phyloP scores from a whole-genome alignment of 2,329 filamentous ascomycete species.

The Beauveria sp. region DNA sequence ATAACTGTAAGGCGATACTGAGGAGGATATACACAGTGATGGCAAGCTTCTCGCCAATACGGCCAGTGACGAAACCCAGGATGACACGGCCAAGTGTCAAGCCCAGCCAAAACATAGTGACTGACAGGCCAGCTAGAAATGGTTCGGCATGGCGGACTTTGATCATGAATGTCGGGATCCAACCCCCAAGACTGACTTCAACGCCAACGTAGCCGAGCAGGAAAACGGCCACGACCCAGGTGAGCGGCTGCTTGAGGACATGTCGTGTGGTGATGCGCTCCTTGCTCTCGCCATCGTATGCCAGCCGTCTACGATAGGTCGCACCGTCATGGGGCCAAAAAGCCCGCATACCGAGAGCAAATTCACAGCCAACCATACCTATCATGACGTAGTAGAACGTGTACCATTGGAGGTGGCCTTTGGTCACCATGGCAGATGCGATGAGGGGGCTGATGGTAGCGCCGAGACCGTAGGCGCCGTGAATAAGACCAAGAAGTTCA shows the following conservation, averaged over 20 bases:
- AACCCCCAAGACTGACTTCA: constrained; percentile 67
- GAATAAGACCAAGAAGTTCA: constrained; percentile 65
- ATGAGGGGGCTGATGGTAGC: constrained; percentile 62
- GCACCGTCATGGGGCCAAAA: constrained; percentile 59
- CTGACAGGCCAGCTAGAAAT: constrained; percentile 67
- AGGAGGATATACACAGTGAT: constrained; percentile 56
- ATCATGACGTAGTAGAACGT: constrained; percentile 72
- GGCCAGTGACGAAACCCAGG: constrained; percentile 68
- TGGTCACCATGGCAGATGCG: constrained; percentile 65
- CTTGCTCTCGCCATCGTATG: constrained; percentile 21
- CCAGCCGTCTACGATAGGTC: constrained; percentile 40
- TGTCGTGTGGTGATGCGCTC: constrained; percentile 37
- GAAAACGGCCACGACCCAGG: constrained; percentile 69
- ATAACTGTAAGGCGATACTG: constrained; percentile 56
- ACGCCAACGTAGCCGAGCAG: constrained; percentile 71
- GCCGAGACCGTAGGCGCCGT: constrained; percentile 65
- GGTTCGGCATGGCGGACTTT: constrained; percentile 58
- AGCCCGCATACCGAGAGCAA: constrained; percentile 40
- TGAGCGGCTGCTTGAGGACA: constrained; percentile 45
- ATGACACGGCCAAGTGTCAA: constrained; percentile 66
- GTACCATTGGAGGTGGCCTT: constrained; percentile 57
- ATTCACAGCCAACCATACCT: constrained; percentile 47
- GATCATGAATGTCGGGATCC: constrained; percentile 87
- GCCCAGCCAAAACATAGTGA: constrained; percentile 79
- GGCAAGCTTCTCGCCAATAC: constrained; percentile 62